Evolutionary conservation across 2,329 filamentous ascomycete genomes (phyloP).

Genomic region (Neonectria sp.): DNA sequence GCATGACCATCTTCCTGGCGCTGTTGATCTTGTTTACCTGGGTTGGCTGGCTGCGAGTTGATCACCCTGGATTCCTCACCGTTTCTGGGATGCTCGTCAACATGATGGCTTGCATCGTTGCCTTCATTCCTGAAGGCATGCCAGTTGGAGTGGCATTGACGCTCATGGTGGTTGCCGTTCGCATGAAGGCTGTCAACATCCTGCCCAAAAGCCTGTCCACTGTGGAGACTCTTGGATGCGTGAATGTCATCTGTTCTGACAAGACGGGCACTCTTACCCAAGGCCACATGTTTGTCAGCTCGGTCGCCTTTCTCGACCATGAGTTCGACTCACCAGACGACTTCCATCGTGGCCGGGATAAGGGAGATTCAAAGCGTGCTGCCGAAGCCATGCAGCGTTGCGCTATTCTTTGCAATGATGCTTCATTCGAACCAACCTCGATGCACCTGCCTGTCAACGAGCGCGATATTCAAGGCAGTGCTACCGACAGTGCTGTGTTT

Average conservation of each 20-base stretch:
- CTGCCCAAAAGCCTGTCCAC: conserved; percentile 59
- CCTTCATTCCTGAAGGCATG: conserved; percentile 59
- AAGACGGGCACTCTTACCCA: conserved; percentile 61
- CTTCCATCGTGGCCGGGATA: conserved; percentile 37
- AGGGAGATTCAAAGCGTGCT: background rate
- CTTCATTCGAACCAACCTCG: conserved; percentile 57
- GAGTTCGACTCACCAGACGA: conserved; percentile 45
- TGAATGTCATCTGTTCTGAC: conserved; percentile 61
- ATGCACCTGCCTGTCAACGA: conserved; percentile 53
- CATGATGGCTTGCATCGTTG: conserved; percentile 61
- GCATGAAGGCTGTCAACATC: conserved; percentile 60
- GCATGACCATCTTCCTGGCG: conserved; percentile 56
- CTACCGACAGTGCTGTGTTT: conserved; percentile 60
- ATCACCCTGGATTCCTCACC: conserved; percentile 57
- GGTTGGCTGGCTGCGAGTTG: conserved; percentile 57
- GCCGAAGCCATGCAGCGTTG: conserved; percentile 30
- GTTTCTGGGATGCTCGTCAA: conserved; percentile 62
- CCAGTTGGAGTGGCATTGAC: conserved; percentile 58
- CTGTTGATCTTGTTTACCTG: conserved; percentile 62
- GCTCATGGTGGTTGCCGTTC: conserved; percentile 59
- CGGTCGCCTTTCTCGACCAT: conserved; percentile 55
- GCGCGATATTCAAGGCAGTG: conserved; percentile 58
- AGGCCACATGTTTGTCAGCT: conserved; percentile 61
- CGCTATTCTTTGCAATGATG: conserved; percentile 58
- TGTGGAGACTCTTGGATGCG: conserved; percentile 60